Evolutionary conservation across 2,329 filamentous ascomycete genomes (phyloP).

Genomic region (Exserohilum rostratum): DNA sequence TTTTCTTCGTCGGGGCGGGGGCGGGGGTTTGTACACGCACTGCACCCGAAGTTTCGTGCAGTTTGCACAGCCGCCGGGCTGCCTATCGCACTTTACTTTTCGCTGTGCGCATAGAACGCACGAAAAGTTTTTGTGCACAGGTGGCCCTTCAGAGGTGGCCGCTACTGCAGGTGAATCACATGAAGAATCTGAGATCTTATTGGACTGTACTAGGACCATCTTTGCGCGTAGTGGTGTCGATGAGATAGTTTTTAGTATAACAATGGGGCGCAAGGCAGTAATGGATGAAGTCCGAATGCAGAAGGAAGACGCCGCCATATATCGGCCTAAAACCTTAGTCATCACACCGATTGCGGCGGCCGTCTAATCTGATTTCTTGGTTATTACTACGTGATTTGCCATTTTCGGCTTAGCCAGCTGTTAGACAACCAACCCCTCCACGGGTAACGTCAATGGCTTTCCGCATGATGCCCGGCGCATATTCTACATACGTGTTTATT

Average conservation of each 20-base stretch:
- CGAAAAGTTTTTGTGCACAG: constrained; percentile 37
- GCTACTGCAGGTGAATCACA: too few relatives aligned
- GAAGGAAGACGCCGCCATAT: not conserved
- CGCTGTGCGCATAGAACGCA: constrained; percentile 43
- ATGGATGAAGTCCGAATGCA: not conserved
- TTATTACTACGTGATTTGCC: too few relatives aligned
- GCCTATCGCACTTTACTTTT: constrained; percentile 45
- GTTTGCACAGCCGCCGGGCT: constrained; percentile 36
- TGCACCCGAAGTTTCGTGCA: constrained; percentile 38
- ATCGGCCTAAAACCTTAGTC: too few relatives aligned
- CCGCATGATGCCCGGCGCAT: too few relatives aligned
- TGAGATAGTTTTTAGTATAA: not conserved
- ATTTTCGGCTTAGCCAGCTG: too few relatives aligned
- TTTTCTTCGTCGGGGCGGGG: constrained; percentile 4
- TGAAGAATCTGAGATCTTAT: not conserved
- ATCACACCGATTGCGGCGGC: too few relatives aligned
- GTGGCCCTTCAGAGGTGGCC: not conserved
- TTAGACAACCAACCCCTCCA: too few relatives aligned
- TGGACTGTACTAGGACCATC: not conserved
- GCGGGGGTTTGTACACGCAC: constrained; percentile 43
- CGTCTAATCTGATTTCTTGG: too few relatives aligned
- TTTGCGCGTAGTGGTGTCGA: not conserved
- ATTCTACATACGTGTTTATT: too few relatives aligned
- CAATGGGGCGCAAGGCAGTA: not conserved
- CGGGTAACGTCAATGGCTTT: too few relatives aligned